phyloP scores from a whole-genome alignment of 2,329 filamentous ascomycete species.

The Colletotrichum tabaci region DNA sequence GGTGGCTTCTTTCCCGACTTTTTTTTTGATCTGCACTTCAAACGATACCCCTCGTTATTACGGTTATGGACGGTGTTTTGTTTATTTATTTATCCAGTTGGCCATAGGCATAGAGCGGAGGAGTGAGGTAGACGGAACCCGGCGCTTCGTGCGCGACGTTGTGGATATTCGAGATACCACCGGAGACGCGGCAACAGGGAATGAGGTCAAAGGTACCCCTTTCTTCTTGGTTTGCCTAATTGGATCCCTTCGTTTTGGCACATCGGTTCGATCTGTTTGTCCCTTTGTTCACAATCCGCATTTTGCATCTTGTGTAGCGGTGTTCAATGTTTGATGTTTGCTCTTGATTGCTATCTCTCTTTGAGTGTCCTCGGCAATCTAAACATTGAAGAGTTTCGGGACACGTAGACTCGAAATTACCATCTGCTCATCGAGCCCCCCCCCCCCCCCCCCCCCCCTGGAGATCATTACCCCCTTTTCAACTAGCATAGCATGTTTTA shows the following conservation, averaged over 20 bases:
- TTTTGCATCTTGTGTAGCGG: not conserved
- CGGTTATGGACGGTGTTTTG: not conserved
- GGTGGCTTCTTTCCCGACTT: slow-evolving; percentile 11
- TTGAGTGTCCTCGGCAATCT: too few relatives aligned
- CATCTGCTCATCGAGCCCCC: too few relatives aligned
- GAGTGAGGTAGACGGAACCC: not conserved
- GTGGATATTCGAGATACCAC: not conserved
- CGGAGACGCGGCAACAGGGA: not conserved
- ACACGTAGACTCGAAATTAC: too few relatives aligned
- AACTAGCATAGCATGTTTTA: not conserved
- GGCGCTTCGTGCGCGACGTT: not conserved
- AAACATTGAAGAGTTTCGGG: too few relatives aligned
- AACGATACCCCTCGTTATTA: slow-evolving; percentile 39
- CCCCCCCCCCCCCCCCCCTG: too few relatives aligned
- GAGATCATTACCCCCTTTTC: too few relatives aligned
- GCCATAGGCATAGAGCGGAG: not conserved
- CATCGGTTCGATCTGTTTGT: not conserved
- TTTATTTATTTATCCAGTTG: too few relatives aligned
- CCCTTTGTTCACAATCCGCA: not conserved
- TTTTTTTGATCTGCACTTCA: not conserved
- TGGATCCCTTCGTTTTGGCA: slow-evolving; percentile 29
- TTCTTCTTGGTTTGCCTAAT: slow-evolving; percentile 19
- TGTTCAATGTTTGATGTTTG: too few relatives aligned
- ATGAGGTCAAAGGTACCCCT: not conserved
- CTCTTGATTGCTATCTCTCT: too few relatives aligned